Conservation (phyloP, 257 asterid species). For the Ilex aquifolium region DNA sequence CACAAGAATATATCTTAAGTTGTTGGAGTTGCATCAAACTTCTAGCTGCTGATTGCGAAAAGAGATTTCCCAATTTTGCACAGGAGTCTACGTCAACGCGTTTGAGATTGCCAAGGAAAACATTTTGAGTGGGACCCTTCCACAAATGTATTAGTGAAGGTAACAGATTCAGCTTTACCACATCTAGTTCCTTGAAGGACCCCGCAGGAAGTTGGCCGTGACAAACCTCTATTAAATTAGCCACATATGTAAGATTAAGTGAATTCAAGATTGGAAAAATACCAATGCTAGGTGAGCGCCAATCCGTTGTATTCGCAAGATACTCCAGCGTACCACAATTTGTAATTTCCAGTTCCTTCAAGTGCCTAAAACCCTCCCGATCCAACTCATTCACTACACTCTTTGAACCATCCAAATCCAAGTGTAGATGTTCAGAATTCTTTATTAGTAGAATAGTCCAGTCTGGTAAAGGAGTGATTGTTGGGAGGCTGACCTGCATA, state of each 20-base stretch:
- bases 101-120: slow-evolving; percentile 12
- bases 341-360: slow-evolving; percentile 13
- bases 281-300: background rate
- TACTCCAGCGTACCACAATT: slow-evolving; percentile 10
- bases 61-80: background rate
- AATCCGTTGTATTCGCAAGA: background rate
- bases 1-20: slow-evolving; percentile 19
- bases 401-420: no score
- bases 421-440: no score
- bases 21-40: slow-evolving; percentile 20
- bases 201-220: no score
- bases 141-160: slow-evolving; percentile 6
- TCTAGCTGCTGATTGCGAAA: slow-evolving; percentile 18
- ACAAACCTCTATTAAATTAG: no score
- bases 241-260: slow-evolving; percentile 2
- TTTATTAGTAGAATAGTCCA: no score
- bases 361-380: background rate
- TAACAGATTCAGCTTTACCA: slow-evolving; percentile 12
- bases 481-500: no score
- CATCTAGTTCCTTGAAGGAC: background rate
- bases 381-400: no score
- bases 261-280: slow-evolving; percentile 14
- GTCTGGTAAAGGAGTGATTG: no score
- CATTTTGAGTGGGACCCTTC: slow-evolving; percentile 4
- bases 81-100: background rate